These are phyloP conservation scores for Cryptococcus sp. DNA, from an alignment of 1,284 basidiomycete species.

Conservation along the genomic window DNA sequence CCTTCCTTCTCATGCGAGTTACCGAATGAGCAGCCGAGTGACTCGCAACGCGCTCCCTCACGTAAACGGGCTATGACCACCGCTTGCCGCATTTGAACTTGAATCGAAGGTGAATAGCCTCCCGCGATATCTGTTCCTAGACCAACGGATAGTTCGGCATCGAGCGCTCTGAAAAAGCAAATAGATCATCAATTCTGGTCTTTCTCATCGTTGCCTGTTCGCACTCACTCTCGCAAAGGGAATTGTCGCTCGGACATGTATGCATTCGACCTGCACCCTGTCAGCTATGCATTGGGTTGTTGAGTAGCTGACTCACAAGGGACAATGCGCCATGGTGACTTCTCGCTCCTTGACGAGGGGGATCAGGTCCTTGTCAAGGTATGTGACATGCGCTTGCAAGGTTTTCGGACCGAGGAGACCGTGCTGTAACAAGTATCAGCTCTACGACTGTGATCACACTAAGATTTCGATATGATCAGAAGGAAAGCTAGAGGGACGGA, in stretches of 20 bases:
- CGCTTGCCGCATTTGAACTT: slow-evolving; percentile 73
- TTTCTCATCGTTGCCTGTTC: neutral
- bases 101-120: slow-evolving; percentile 74
- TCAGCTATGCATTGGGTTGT: neutral
- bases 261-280: slow-evolving; percentile 61
- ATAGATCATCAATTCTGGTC: neutral
- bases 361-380: slow-evolving; percentile 61
- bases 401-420: slow-evolving; percentile 65
- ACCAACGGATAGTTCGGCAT: slow-evolving; percentile 65
- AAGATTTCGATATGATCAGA: neutral
- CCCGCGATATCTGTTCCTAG: slow-evolving; percentile 82
- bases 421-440: slow-evolving; percentile 3
- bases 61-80: slow-evolving; percentile 70
- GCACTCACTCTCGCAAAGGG: slow-evolving; percentile 62
- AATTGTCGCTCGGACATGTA: slow-evolving; percentile 79
- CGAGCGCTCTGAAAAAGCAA: slow-evolving; percentile 56
- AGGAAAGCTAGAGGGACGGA: no score
- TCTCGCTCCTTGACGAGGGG: slow-evolving; percentile 58
- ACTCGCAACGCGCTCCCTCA: slow-evolving; percentile 59
- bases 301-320: slow-evolving; percentile 53
- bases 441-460: neutral
- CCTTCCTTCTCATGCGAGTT: slow-evolving; percentile 11
- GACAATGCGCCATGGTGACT: slow-evolving; percentile 76
- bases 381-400: slow-evolving; percentile 83
- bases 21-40: slow-evolving; percentile 13